These are phyloP conservation scores for Penicillium fuscoglaucum DNA, from an alignment of 2,329 filamentous ascomycete species.

Conservation along the genomic window DNA sequence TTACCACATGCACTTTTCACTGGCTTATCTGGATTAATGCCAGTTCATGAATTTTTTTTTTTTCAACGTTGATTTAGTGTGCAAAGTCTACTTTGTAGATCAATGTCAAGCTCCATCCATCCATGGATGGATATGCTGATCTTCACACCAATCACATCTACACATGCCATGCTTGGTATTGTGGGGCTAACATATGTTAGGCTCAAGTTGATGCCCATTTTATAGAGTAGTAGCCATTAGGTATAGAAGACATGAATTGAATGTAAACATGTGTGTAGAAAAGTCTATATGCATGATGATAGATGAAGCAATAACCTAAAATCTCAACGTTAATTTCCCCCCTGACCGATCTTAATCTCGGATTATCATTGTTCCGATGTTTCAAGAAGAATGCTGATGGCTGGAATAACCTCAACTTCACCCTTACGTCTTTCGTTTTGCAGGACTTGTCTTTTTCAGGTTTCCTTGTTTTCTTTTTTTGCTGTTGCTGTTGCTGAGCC, in stretches of 20 bases:
- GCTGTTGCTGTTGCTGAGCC: constrained; percentile 15
- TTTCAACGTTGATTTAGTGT: neutral
- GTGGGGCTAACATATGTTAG: neutral
- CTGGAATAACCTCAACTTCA: constrained; percentile 15
- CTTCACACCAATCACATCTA: constrained; percentile 5
- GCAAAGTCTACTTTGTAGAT: neutral
- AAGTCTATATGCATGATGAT: neutral
- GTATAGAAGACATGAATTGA: neutral
- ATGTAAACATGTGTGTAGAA: neutral
- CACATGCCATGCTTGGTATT: neutral
- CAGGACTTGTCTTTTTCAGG: constrained; percentile 8
- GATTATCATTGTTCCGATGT: constrained; percentile 31
- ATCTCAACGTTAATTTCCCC: constrained; percentile 7
- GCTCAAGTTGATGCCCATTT: neutral
- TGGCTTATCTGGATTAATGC: constrained; percentile 8
- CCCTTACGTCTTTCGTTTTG: constrained; percentile 21
- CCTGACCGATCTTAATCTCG: constrained; percentile 29
- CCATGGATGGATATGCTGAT: constrained; percentile 2
- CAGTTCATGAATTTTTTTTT: constrained; percentile 2
- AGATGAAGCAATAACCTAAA: constrained; percentile 19
- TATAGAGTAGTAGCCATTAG: neutral
- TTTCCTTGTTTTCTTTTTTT: constrained; percentile 1
- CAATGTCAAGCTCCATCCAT: neutral
- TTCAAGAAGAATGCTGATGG: constrained; percentile 18
- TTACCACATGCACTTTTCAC: constrained; percentile 10